phyloP scores from a whole-genome alignment of 163 green algal genomes.

The Scenedesmus sp. region DNA sequence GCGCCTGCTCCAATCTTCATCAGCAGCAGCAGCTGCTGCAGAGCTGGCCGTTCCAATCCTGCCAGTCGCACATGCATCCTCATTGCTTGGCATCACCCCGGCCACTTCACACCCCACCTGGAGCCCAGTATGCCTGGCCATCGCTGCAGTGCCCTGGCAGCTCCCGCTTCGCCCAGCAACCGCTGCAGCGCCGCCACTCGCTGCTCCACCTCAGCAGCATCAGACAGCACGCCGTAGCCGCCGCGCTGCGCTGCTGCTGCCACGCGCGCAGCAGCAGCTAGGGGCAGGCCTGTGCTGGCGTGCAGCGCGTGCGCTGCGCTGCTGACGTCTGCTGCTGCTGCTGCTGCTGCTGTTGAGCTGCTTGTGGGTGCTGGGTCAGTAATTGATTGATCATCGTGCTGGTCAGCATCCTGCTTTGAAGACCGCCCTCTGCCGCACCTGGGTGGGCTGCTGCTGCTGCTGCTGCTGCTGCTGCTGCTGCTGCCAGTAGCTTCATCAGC shows the following conservation, averaged over 20 bases:
- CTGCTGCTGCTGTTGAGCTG: background rate
- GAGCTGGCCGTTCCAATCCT: too few relatives aligned
- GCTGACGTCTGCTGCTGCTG: background rate
- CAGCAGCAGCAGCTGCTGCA: too few relatives aligned
- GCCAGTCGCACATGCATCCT: too few relatives aligned
- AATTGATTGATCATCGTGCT: background rate
- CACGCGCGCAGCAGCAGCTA: background rate
- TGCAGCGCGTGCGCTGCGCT: background rate
- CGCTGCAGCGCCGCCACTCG: slow-evolving; percentile 13
- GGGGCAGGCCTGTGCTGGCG: background rate
- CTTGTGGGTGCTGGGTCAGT: background rate
- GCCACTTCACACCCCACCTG: background rate
- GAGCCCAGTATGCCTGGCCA: background rate
- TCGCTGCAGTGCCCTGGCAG: background rate
- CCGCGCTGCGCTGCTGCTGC: background rate
- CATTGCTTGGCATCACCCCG: too few relatives aligned
- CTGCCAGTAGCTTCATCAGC: background rate
- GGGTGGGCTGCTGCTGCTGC: background rate
- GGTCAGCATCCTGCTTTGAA: background rate
- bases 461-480: slow-evolving; percentile 24
- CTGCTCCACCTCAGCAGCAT: background rate
- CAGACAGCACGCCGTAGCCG: background rate
- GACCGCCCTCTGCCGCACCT: background rate
- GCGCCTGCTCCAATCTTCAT: too few relatives aligned
- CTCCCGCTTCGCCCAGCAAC: slow-evolving; percentile 1